These are phyloP conservation scores for Sporothrix globosa DNA, from an alignment of 2,329 filamentous ascomycete genomes.

Conservation along the genomic window DNA sequence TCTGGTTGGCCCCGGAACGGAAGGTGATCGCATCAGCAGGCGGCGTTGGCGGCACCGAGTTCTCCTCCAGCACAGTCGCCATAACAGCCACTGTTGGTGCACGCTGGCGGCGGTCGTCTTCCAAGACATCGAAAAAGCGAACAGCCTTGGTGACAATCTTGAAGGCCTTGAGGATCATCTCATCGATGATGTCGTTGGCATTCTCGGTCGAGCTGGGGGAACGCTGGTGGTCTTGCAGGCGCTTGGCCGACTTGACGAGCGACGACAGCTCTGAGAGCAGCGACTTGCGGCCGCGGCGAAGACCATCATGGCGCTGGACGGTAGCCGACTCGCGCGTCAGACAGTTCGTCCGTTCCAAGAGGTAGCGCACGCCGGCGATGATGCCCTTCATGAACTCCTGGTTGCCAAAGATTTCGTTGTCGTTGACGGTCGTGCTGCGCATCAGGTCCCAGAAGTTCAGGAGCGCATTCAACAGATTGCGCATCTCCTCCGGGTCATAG, in stretches of 20 bases:
- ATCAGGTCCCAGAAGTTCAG: slow-evolving; percentile 92
- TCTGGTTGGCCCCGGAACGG: slow-evolving; percentile 38
- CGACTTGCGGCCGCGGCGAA: slow-evolving; percentile 82
- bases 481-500: slow-evolving; percentile 87
- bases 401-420: slow-evolving; percentile 78
- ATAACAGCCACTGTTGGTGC: slow-evolving; percentile 61
- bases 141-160: slow-evolving; percentile 91
- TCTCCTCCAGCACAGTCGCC: slow-evolving; percentile 63
- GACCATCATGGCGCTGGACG: slow-evolving; percentile 72
- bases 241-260: slow-evolving; percentile 86
- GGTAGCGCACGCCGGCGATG: slow-evolving; percentile 87
- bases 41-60: slow-evolving; percentile 63
- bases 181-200: slow-evolving; percentile 79
- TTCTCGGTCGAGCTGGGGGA: slow-evolving; percentile 54
- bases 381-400: slow-evolving; percentile 94
- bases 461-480: slow-evolving; percentile 79
- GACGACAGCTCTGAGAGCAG: slow-evolving; percentile 86
- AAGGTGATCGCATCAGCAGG: slow-evolving; percentile 62
- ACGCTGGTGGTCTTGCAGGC: slow-evolving; percentile 73
- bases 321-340: slow-evolving; percentile 78
- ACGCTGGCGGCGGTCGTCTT: slow-evolving; percentile 60
- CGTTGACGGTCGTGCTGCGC: slow-evolving; percentile 73
- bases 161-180: slow-evolving; percentile 92
- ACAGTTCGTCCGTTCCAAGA: slow-evolving; percentile 86
- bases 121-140: slow-evolving; percentile 83